phyloP scores from a whole-genome alignment of 495 filamentous ascomycete genomes.

The Podospora tetraspora region DNA sequence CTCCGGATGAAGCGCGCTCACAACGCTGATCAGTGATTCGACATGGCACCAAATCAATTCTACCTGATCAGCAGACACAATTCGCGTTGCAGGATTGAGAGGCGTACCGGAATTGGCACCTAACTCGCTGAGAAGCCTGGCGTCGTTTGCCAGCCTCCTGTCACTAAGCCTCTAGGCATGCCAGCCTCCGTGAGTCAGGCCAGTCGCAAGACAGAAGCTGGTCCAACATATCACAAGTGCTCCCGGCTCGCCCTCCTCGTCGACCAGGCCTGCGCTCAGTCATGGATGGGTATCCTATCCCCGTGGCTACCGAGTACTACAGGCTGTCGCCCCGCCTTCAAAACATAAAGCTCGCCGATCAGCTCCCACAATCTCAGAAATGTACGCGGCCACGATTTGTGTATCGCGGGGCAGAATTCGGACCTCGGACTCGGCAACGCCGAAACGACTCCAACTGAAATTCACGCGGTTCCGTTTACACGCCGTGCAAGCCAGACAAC shows the following conservation, averaged over 20 bases:
- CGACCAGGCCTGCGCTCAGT: not conserved
- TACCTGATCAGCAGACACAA: not conserved
- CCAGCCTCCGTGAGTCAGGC: constrained; percentile 10
- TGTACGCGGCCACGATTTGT: not conserved
- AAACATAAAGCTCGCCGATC: not conserved
- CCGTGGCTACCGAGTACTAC: not conserved
- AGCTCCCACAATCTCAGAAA: not conserved
- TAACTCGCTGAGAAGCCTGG: not conserved
- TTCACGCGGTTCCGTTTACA: constrained; percentile 6
- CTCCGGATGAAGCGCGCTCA: not conserved
- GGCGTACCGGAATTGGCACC: not conserved
- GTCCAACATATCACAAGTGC: not conserved
- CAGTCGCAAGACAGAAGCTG: constrained; percentile 3
- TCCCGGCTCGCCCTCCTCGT: not conserved
- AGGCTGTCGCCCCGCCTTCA: not conserved
- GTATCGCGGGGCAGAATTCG: constrained; percentile 5
- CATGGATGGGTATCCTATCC: not conserved
- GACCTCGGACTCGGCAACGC: constrained; percentile 2
- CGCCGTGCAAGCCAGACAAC: not conserved
- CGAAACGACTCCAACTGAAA: constrained; percentile 2
- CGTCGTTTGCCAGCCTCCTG: constrained; percentile 5
- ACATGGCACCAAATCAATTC: not conserved
- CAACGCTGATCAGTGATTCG: not conserved
- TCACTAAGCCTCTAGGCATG: not conserved
- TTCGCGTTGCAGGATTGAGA: not conserved